A percentile compares a stretch with the other conserved stretches of the same genome.
Evolutionary conservation across 2,329 filamentous ascomycete genomes (phyloP).

Genomic region (Thelonectria discophora): DNA sequence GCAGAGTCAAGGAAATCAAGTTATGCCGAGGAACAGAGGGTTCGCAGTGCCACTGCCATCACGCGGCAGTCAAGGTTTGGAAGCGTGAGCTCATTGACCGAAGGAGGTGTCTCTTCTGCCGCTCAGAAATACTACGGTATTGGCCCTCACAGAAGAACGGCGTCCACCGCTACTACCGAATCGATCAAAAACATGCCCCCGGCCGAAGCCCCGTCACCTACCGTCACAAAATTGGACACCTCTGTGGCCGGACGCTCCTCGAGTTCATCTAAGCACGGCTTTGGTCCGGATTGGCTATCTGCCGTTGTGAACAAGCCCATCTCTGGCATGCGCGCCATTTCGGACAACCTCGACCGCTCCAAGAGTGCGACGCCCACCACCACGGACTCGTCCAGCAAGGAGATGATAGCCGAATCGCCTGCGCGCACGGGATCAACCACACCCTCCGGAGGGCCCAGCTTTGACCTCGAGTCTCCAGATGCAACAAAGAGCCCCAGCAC

Average conservation of each 20-base stretch:
- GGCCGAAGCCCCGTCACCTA: conserved; percentile 62
- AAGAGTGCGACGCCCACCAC: conserved; percentile 61
- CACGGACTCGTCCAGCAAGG: conserved; percentile 53
- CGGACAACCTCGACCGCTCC: conserved; percentile 73
- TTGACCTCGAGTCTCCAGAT: conserved; percentile 81
- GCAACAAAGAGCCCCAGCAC: conserved; percentile 65
- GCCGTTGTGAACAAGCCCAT: conserved; percentile 59
- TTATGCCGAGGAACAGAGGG: conserved; percentile 77
- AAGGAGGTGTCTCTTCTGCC: conserved; percentile 68
- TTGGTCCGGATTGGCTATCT: conserved; percentile 66
- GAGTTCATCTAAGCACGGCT: conserved; percentile 53
- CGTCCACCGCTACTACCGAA: conserved; percentile 67
- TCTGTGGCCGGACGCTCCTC: conserved; percentile 50
- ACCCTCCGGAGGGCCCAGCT: conserved; percentile 71
- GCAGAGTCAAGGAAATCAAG: conserved; percentile 77
- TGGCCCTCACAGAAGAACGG: conserved; percentile 65
- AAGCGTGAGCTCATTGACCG: conserved; percentile 78
- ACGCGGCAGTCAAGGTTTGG: conserved; percentile 81
- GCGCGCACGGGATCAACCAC: conserved; percentile 80
- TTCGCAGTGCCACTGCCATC: conserved; percentile 70
- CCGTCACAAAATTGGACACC: conserved; percentile 69
- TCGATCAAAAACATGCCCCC: conserved; percentile 61
- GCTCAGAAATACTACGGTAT: conserved; percentile 76
- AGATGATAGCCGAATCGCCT: conserved; percentile 53
- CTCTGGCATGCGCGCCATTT: conserved; percentile 81